Conservation (phyloP, 1,139 yeast genomes). For the Candida labiduridarum region DNA sequence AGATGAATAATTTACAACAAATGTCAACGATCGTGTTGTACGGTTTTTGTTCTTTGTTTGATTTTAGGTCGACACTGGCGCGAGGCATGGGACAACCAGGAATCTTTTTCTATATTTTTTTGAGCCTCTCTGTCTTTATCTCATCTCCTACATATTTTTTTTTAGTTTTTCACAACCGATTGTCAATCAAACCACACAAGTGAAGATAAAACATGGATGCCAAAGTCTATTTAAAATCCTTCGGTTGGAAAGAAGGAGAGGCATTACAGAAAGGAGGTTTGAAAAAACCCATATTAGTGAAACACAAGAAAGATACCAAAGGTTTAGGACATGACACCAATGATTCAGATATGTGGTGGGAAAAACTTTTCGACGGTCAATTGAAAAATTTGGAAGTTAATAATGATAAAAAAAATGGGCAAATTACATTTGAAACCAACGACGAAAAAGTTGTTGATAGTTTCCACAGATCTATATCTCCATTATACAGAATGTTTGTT, state of each 20-base stretch:
- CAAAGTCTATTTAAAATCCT: slow-evolving; percentile 66
- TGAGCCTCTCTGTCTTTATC: background rate
- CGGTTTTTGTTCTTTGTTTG: no score
- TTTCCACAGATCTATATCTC: slow-evolving; percentile 51
- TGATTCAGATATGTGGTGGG: slow-evolving; percentile 96
- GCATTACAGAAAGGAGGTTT: slow-evolving; percentile 81
- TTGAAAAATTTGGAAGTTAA: slow-evolving; percentile 74
- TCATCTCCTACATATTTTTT: background rate
- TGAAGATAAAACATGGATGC: slow-evolving; percentile 61
- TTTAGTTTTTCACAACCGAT: background rate
- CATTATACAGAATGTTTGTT: slow-evolving; percentile 75
- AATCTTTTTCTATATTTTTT: background rate
- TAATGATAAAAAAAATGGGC: slow-evolving; percentile 20
- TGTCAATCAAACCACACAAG: no score
- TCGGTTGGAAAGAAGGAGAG: slow-evolving; percentile 93
- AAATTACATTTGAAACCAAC: slow-evolving; percentile 44
- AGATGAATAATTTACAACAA: no score
- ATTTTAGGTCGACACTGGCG: background rate
- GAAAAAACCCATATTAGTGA: slow-evolving; percentile 82
- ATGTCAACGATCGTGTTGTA: no score
- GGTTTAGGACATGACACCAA: slow-evolving; percentile 78
- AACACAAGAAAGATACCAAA: slow-evolving; percentile 86
- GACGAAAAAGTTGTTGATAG: slow-evolving; percentile 37
- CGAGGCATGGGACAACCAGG: background rate
- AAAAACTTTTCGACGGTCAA: slow-evolving; percentile 89